These are phyloP conservation scores for Bipolaris bicolor DNA, from an alignment of 2,329 filamentous ascomycete species.

Conservation along the genomic window DNA sequence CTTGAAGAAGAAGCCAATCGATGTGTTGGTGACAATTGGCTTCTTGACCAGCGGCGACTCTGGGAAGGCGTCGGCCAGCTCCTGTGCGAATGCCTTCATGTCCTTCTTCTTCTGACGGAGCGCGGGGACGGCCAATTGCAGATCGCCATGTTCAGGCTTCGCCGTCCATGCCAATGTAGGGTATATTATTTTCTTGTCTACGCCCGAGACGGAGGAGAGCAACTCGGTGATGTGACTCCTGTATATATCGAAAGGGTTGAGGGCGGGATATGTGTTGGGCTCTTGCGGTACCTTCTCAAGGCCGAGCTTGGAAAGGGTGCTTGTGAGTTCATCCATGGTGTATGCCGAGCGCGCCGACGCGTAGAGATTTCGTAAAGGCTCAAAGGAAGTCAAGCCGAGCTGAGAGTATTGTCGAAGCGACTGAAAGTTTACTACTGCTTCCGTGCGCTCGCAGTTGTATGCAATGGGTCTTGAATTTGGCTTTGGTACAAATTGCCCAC, in stretches of 20 bases:
- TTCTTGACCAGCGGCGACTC: constrained; percentile 75
- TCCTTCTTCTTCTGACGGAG: constrained; percentile 73
- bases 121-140: constrained; percentile 79
- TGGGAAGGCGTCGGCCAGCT: constrained; percentile 69
- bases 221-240: constrained; percentile 75
- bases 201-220: constrained; percentile 71
- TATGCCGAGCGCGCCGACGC: constrained; percentile 27
- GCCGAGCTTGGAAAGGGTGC: constrained; percentile 46
- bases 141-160: constrained; percentile 80
- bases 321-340: constrained; percentile 48
- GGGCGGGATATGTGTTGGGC: constrained; percentile 62
- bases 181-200: constrained; percentile 74
- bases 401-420: constrained; percentile 22
- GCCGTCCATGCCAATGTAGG: constrained; percentile 78
- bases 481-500: constrained; percentile 8
- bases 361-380: constrained; percentile 34
- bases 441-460: constrained; percentile 1
- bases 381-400: constrained; percentile 25
- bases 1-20: constrained; percentile 82
- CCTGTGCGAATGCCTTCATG: constrained; percentile 61
- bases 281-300: constrained; percentile 48
- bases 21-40: constrained; percentile 70
- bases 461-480: constrained; percentile 12
- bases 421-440: neutral
- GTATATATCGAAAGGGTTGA: constrained; percentile 81